Conservation (phyloP, 441 rosid genomes). For the Populus hybrid region DNA sequence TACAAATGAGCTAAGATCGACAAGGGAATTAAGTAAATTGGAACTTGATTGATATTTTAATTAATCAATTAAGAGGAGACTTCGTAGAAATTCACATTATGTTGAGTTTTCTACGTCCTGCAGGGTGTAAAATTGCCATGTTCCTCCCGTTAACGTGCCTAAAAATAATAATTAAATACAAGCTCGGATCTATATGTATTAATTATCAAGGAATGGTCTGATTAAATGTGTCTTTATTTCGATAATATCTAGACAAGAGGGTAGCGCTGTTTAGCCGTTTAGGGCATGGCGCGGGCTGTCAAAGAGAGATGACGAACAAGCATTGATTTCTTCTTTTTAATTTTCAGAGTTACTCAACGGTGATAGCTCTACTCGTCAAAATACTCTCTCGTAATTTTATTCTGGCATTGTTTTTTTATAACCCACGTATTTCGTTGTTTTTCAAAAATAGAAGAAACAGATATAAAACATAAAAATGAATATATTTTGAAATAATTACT, state of each 20-base stretch:
- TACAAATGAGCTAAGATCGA: not conserved
- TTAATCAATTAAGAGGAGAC: not conserved
- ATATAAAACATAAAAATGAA: too few species aligned
- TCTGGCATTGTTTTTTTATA: too few species aligned
- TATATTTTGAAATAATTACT: too few species aligned
- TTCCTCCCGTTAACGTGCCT: not conserved
- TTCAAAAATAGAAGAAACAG: too few species aligned
- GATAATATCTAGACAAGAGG: not conserved
- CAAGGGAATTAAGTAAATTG: not conserved
- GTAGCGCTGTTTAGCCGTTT: not conserved
- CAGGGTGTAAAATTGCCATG: not conserved
- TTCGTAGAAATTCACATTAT: not conserved
- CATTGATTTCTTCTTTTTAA: too few species aligned
- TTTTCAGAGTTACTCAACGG: too few species aligned
- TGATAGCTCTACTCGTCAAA: too few species aligned
- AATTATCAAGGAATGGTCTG: not conserved
- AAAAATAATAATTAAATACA: not conserved
- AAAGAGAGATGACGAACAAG: not conserved
- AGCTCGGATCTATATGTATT: not conserved
- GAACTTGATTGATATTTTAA: not conserved
- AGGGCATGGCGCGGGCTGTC: not conserved
- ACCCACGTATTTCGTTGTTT: too few species aligned
- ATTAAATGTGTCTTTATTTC: not conserved
- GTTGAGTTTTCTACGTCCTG: not conserved
- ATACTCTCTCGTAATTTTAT: too few species aligned